A percentile compares a stretch with the other conserved stretches of the same genome.
These are phyloP conservation scores for Cladosporium sp. DNA, from an alignment of 2,329 filamentous ascomycete genomes.

Conservation along the genomic window DNA sequence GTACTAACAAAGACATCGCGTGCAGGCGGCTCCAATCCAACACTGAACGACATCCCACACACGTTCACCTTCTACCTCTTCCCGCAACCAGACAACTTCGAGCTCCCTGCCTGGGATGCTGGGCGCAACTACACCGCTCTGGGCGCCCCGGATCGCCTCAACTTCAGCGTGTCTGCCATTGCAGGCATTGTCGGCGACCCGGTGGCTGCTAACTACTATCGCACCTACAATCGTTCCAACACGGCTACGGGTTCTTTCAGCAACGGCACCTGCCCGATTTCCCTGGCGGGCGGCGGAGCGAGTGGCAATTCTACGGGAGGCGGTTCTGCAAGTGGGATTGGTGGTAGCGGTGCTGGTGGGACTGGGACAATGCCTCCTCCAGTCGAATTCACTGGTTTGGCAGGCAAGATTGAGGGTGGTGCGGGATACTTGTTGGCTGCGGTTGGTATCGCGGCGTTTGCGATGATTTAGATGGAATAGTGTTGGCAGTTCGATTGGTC, in stretches of 20 bases:
- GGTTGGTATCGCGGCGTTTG: background rate
- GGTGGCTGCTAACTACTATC: slow-evolving; percentile 27
- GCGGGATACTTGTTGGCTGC: background rate
- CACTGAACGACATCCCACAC: slow-evolving; percentile 26
- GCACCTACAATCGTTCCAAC: slow-evolving; percentile 20
- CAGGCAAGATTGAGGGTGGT: slow-evolving; percentile 1
- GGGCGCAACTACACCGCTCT: slow-evolving; percentile 14
- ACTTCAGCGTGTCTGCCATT: slow-evolving; percentile 23
- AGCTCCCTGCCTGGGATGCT: slow-evolving; percentile 19
- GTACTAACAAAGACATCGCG: background rate
- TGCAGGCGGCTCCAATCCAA: slow-evolving; percentile 16
- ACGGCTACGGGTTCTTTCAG: slow-evolving; percentile 14
- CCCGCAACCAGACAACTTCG: slow-evolving; percentile 23
- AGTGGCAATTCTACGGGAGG: background rate
- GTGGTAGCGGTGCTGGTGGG: background rate
- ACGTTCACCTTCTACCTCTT: slow-evolving; percentile 31
- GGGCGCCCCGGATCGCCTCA: slow-evolving; percentile 18
- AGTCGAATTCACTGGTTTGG: slow-evolving; percentile 21
- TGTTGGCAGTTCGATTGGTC: background rate
- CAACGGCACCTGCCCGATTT: slow-evolving; percentile 17
- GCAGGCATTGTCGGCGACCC: slow-evolving; percentile 19
- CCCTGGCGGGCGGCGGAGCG: background rate
- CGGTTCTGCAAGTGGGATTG: background rate
- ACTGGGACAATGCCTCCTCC: slow-evolving; percentile 29
- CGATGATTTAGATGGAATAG: background rate